Evolutionary conservation across 805 yeast genomes (phyloP), one percentile per base, ranked within the genome.

Genomic region (Saccharomycopsis sp.): DNA sequence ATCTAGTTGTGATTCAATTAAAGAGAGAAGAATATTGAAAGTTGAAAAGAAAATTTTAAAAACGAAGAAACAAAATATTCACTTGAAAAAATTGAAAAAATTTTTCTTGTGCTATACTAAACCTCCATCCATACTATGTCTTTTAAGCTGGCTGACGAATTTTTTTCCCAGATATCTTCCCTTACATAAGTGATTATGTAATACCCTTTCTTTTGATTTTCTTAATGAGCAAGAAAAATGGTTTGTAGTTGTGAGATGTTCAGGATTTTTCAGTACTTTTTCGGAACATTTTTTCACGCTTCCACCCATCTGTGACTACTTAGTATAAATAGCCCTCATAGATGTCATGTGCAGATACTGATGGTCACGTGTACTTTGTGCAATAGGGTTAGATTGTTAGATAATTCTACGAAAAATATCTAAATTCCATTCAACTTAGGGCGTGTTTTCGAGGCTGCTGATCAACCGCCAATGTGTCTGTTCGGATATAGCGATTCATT

Each of bases 1-100:
- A 15, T 67, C 67, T 64, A 68, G 41, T 54, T 66, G 53, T 63
- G 68, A 50, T 67, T 66, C 8, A 65, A 55, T 23, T 72, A 71
- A 12, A 69, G 67, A 29, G 64, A 56, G 50, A 29, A 12, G 37
- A 29, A 29, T 29, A 29, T 29, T 7, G 37, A 29, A 29, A 29
- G 37, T 7, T 29, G 37, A 29, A 29, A 29, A 29, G 37, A 29
- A 29, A 29, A 29, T 29, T 29, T 29, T 29, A 29, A 29, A 29
- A 29, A 29, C 37, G 9, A 29, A 29, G 37, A 29, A 29, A 29
- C 9, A 29, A 29, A 29, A 29, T 7, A 29, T 29, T 29, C 37
- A 29, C 57, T 56, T 18, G 53, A 48, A 50, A 55, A 70, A 68
- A 54, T 65, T 67, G 61, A 70, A 69, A 51, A 63, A 67, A 53